Percentiles rank a stretch among this genome's conserved stretches.
phyloP scores from a whole-genome alignment of 495 filamentous ascomycete genomes.

The Jackrogersella minutella region DNA sequence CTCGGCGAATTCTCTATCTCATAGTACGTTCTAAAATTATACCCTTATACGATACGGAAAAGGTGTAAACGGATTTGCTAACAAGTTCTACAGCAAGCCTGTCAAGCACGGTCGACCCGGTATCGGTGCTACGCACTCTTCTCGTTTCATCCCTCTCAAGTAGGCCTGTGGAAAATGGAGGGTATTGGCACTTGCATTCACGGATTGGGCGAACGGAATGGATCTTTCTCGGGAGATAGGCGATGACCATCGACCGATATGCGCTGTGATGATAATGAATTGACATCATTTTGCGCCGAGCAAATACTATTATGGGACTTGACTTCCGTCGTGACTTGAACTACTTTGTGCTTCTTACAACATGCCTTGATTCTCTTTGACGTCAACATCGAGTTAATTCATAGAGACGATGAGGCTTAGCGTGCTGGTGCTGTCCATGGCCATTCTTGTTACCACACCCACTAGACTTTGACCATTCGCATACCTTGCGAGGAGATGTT shows the following conservation, averaged over 20 bases:
- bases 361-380: not conserved
- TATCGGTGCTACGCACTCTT: conserved; percentile 99
- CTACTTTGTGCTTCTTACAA: not conserved
- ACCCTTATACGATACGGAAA: no score
- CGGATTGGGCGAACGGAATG: conserved; percentile 43
- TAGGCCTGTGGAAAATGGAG: conserved; percentile 35
- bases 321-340: not conserved
- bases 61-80: no score
- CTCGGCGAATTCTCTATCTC: conserved; percentile 98
- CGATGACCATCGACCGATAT: conserved; percentile 38
- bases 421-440: no score
- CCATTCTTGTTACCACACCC: no score
- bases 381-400: not conserved
- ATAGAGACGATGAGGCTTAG: not conserved
- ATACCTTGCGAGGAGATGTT: no score
- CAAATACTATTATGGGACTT: not conserved
- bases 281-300: conserved; percentile 35
- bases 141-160: conserved; percentile 60
- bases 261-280: conserved; percentile 40
- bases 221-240: conserved; percentile 43
- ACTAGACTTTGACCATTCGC: no score
- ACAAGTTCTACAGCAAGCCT: conserved; percentile 78
- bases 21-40: conserved; percentile 80
- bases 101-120: conserved; percentile 99
- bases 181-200: conserved; percentile 42